These are phyloP conservation scores for Pichia norvegensis DNA, from an alignment of 1,139 yeast genomes.

Conservation along the genomic window DNA sequence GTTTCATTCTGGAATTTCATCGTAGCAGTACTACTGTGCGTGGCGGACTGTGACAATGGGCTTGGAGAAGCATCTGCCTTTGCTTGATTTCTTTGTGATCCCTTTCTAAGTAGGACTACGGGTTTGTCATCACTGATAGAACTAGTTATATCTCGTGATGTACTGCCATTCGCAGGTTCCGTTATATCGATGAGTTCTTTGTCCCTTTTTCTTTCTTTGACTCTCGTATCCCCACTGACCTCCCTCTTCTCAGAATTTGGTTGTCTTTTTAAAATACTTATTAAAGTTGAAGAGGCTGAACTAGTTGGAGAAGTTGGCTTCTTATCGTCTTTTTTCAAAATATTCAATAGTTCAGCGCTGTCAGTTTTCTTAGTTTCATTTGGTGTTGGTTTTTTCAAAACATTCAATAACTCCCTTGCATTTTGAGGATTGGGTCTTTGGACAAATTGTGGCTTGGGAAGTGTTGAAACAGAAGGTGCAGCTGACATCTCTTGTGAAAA, in stretches of 20 bases:
- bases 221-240: neutral
- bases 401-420: slow-evolving; percentile 46
- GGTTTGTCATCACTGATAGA: slow-evolving; percentile 12
- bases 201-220: neutral
- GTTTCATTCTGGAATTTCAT: neutral
- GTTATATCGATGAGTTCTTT: slow-evolving; percentile 14
- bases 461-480: slow-evolving; percentile 25
- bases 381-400: slow-evolving; percentile 34
- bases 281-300: slow-evolving; percentile 1
- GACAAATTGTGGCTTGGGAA: slow-evolving; percentile 20
- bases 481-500: slow-evolving; percentile 23
- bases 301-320: neutral
- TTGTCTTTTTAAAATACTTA: slow-evolving; percentile 13
- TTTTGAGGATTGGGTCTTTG: slow-evolving; percentile 34
- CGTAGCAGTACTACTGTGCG: neutral
- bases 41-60: neutral
- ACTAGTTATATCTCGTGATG: slow-evolving; percentile 5
- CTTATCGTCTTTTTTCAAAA: slow-evolving; percentile 4
- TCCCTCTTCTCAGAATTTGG: neutral
- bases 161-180: slow-evolving; percentile 17
- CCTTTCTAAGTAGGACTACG: slow-evolving; percentile 16
- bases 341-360: slow-evolving; percentile 9
- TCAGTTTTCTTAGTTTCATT: slow-evolving; percentile 5
- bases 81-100: neutral
- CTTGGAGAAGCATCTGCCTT: neutral